Evolutionary conservation across 2,329 filamentous ascomycete species (phyloP).

Genomic region (Trichoderma semiorbis): DNA sequence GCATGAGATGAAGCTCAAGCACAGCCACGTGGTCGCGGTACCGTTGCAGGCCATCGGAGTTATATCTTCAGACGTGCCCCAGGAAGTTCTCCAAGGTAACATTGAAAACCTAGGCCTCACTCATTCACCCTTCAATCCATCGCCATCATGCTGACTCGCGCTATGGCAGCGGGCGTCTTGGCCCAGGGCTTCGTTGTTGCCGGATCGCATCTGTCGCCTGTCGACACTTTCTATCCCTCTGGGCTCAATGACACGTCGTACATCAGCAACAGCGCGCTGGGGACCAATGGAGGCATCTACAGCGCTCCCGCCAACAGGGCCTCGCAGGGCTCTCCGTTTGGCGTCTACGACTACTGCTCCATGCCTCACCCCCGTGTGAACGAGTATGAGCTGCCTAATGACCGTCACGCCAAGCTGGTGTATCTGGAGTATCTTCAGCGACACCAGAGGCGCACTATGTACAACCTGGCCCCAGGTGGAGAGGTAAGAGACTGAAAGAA

Average conservation of each 20-base stretch:
- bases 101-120: too few relatives aligned
- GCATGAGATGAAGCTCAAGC: slow-evolving; percentile 1
- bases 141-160: slow-evolving; percentile 4
- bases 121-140: not conserved
- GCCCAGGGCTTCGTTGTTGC: not conserved
- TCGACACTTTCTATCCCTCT: slow-evolving; percentile 8
- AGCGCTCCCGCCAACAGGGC: not conserved
- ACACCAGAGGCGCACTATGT: slow-evolving; percentile 15
- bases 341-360: slow-evolving; percentile 12
- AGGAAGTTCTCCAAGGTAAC: not conserved
- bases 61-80: not conserved
- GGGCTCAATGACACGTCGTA: slow-evolving; percentile 7
- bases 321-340: slow-evolving; percentile 8
- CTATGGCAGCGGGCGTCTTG: not conserved
- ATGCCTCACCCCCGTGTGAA: slow-evolving; percentile 8
- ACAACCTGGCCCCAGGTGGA: slow-evolving; percentile 8
- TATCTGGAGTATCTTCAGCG: slow-evolving; percentile 13
- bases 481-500: not conserved
- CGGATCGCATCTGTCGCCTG: not conserved
- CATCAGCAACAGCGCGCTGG: slow-evolving; percentile 6
- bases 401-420: slow-evolving; percentile 9
- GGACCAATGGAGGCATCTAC: slow-evolving; percentile 10
- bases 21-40: slow-evolving; percentile 6
- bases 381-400: slow-evolving; percentile 11
- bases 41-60: not conserved